Evolutionary conservation across 2,329 filamentous ascomycete genomes (phyloP), one percentile per base, ranked within the genome.

Genomic region (Sarocladium oryzae): DNA sequence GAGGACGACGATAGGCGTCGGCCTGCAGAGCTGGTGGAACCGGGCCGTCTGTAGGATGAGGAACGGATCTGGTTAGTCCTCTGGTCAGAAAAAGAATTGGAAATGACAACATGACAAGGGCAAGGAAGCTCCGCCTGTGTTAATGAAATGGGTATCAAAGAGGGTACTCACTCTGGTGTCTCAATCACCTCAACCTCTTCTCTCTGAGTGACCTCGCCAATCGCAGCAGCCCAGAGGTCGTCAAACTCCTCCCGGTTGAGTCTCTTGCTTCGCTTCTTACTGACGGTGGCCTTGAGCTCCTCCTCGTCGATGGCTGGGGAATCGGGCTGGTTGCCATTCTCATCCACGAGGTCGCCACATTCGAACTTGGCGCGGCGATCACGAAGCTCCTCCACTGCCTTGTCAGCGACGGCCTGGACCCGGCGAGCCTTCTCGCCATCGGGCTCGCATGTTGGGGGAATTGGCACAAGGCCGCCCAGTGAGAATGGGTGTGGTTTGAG

Each of bases 201-300:
- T 55, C 81, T 72, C 1, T 70, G 69, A 55, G 79, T 77, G 50
- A 91, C 81, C 59, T 91, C 88, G 16, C 84, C 85, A 52, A 91
- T 79, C 2, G 88, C 88, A 55, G 81, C 80, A 24, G 75, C 73
- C 81, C 88, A 93, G 7, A 99, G 79, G 53, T 96, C 89, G 58
- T 97, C 89, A 62, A 99, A 96, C 64, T 97, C 92, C 37, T 86
- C 78, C 61, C 90, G 84, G 56, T 79, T 88, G 81, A 96, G 88
- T 56, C 85, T 84, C 72, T 88, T 92, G 65, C 84, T 87, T 56
- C 86, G 82, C 73, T 87, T 88, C 58, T 83, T 80, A 58, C 78
- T 81, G 56, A 96, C 83, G 52, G 82, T 79, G 56, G 86, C 74
- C 72, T 92, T 96, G 55, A 97, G 73, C 51, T 89, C 85, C 24